A percentile compares a stretch with the other conserved stretches of the same genome.
Conservation (phyloP, 2,329 filamentous ascomycete species). For the Fusarium brevicatenulatum region DNA sequence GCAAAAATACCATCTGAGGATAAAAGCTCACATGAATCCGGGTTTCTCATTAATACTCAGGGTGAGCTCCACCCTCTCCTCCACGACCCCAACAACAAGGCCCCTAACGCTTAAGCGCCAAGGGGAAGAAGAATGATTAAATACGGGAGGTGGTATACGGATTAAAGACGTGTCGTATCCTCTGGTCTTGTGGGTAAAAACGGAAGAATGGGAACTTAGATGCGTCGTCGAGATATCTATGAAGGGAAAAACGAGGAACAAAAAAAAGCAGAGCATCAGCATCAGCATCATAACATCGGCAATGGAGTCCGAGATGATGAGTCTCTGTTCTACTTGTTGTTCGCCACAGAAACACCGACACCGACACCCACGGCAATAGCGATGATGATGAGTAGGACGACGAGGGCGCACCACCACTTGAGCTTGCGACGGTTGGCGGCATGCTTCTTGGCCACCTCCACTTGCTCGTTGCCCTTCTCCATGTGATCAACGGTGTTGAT, state of each 20-base stretch:
- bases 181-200: constrained; percentile 12
- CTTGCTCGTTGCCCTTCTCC: constrained; percentile 74
- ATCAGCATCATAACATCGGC: constrained; percentile 18
- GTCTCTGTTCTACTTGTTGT: constrained; percentile 24
- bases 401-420: constrained; percentile 82
- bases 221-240: constrained; percentile 40
- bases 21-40: constrained; percentile 19
- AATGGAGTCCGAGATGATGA: neutral
- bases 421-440: constrained; percentile 75
- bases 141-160: constrained; percentile 33
- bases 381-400: constrained; percentile 68
- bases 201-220: constrained; percentile 9
- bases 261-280: constrained; percentile 24
- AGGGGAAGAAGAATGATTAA: constrained; percentile 40
- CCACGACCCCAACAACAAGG: constrained; percentile 20
- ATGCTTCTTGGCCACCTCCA: constrained; percentile 73
- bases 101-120: constrained; percentile 28
- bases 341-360: constrained; percentile 59
- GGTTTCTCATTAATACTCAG: constrained; percentile 25
- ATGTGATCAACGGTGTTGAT: constrained; percentile 73
- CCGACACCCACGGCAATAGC: constrained; percentile 65
- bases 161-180: constrained; percentile 24
- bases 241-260: constrained; percentile 24
- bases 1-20: constrained; percentile 18
- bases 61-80: constrained; percentile 3